Conservation (phyloP, 106 monocot species). For the Vanilla planifolia region DNA sequence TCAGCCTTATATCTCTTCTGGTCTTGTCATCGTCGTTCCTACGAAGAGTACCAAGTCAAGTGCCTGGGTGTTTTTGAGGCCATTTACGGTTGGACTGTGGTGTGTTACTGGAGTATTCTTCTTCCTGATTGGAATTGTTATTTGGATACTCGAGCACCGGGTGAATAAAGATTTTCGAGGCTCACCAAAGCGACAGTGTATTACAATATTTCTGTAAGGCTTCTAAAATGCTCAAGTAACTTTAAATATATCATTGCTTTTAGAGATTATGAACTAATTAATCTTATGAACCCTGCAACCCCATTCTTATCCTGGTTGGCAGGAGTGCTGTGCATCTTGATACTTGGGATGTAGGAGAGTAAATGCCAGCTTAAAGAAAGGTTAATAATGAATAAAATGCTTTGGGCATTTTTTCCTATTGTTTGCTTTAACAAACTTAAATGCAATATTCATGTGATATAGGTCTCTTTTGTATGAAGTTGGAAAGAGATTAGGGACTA, state of each 20-base stretch:
- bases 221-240: not conserved
- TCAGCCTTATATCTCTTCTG: constrained; percentile 51
- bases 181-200: constrained; percentile 38
- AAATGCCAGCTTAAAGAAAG: too few species aligned
- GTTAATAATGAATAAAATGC: too few species aligned
- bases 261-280: too few species aligned
- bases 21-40: constrained; percentile 44
- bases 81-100: constrained; percentile 66
- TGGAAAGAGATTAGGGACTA: too few species aligned
- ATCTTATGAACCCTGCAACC: too few species aligned
- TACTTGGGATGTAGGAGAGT: too few species aligned
- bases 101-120: constrained; percentile 46
- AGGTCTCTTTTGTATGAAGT: too few species aligned
- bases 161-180: constrained; percentile 60
- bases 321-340: too few species aligned
- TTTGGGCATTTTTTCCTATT: too few species aligned
- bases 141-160: constrained; percentile 76
- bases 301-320: too few species aligned
- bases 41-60: constrained; percentile 27
- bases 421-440: too few species aligned
- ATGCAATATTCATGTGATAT: too few species aligned
- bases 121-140: constrained; percentile 49
- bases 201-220: constrained; percentile 49
- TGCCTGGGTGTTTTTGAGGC: constrained; percentile 63
- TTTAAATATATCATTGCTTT: not conserved